phyloP scores from a whole-genome alignment of 179 eudicot species.

The Drosera spatulata region DNA sequence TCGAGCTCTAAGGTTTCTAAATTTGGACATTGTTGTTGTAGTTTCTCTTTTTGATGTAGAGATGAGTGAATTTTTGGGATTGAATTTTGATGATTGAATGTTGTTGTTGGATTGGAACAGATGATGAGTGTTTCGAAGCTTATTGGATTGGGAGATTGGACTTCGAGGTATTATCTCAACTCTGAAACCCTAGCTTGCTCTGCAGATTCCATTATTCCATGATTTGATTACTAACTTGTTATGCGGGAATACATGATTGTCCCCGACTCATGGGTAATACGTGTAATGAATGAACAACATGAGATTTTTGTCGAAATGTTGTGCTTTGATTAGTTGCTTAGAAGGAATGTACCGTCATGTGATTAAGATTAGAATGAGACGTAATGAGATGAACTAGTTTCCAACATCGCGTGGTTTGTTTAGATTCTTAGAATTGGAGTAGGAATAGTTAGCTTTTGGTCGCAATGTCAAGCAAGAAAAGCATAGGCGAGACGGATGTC shows the following conservation, averaged over 20 bases:
- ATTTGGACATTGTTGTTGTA: background rate
- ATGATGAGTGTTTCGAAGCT: constrained; percentile 43
- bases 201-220: background rate
- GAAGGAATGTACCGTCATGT: too few species aligned
- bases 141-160: constrained; percentile 45
- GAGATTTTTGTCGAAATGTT: too few species aligned
- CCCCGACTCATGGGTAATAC: too few species aligned
- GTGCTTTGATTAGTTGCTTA: too few species aligned
- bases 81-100: background rate
- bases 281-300: too few species aligned
- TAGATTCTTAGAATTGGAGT: too few species aligned
- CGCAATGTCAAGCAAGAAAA: too few species aligned
- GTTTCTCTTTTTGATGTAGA: background rate
- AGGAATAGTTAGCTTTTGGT: too few species aligned
- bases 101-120: background rate
- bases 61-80: background rate
- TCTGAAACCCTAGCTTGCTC: background rate
- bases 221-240: background rate
- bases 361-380: too few species aligned
- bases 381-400: too few species aligned
- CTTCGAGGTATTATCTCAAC: constrained; percentile 10
- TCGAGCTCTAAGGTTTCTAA: background rate
- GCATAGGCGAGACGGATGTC: too few species aligned
- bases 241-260: background rate
- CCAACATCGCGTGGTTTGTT: too few species aligned